phyloP scores from a whole-genome alignment of 1,284 basidiomycete genomes.

The Pseudozyma pruni region DNA sequence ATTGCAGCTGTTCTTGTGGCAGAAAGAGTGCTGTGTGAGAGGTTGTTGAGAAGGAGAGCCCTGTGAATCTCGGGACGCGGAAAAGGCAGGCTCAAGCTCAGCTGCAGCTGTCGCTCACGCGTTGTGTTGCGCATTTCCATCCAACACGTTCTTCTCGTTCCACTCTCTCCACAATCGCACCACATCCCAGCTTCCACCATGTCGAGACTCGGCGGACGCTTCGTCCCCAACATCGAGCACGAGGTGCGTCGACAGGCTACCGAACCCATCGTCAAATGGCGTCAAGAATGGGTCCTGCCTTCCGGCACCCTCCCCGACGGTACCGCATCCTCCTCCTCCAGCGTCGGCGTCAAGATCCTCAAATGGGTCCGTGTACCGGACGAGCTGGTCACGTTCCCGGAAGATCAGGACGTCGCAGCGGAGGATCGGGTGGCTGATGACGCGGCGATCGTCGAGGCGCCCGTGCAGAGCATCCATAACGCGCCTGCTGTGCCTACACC shows the following conservation, averaged over 20 bases:
- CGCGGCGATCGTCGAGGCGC: conserved; percentile 36
- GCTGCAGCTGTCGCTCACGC: conserved; percentile 18
- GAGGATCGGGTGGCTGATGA: conserved; percentile 31
- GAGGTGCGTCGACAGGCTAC: conserved; percentile 38
- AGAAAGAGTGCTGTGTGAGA: too few relatives aligned
- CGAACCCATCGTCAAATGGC: conserved; percentile 42
- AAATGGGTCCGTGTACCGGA: conserved; percentile 33
- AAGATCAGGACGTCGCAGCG: conserved; percentile 38
- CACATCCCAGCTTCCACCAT: conserved; percentile 3
- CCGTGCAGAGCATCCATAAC: conserved; percentile 46
- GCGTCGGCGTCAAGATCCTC: conserved; percentile 30
- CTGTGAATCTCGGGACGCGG: conserved; percentile 10
- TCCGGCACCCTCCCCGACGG: conserved; percentile 11
- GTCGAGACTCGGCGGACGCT: conserved; percentile 39
- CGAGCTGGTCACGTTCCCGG: conserved; percentile 16
- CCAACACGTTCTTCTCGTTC: conserved; percentile 6
- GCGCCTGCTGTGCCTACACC: conserved; percentile 25
- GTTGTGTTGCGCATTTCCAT: conserved; percentile 11
- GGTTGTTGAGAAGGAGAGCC: neutral
- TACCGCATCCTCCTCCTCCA: conserved; percentile 9
- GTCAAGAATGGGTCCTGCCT: conserved; percentile 33
- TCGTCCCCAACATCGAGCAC: conserved; percentile 45
- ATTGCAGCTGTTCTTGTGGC: too few relatives aligned
- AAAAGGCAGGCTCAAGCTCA: neutral
- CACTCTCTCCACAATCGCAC: neutral